phyloP scores from a whole-genome alignment of 208 protist species.

The Porcisia hertigi region DNA sequence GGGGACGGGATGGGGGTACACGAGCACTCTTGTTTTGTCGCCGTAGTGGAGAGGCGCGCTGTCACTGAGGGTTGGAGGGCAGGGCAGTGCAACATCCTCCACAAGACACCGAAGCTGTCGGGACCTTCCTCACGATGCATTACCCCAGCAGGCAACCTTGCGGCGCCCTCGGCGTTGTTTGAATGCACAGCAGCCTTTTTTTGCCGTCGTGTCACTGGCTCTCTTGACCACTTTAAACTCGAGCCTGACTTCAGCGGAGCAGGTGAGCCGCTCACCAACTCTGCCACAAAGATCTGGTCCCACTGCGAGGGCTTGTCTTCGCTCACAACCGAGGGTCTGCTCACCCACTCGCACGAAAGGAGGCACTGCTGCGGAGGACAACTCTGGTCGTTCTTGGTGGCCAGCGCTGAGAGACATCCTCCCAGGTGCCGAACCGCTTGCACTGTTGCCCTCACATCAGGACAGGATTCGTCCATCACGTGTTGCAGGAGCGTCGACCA shows the following conservation, averaged over 20 bases:
- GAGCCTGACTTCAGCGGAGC: neutral
- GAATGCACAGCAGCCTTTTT: neutral
- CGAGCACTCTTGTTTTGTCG: neutral
- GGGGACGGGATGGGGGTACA: neutral
- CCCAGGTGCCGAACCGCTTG: neutral
- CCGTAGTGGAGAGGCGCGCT: neutral
- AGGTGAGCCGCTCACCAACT: neutral
- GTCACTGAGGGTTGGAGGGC: neutral
- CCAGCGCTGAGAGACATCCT: neutral
- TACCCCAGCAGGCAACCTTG: neutral
- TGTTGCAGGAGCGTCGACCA: neutral
- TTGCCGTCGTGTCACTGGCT: neutral
- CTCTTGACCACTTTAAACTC: neutral
- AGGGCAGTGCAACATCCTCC: constrained; percentile 1
- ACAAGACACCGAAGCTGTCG: constrained; percentile 12
- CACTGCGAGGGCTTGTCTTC: neutral
- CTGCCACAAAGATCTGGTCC: constrained; percentile 1
- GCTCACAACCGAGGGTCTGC: neutral
- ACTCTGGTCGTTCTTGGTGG: neutral
- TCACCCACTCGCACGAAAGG: constrained; percentile 1
- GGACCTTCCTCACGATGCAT: constrained; percentile 11
- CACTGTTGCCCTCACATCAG: neutral
- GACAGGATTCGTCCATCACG: constrained; percentile 8
- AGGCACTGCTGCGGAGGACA: neutral
- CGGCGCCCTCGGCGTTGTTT: neutral